Conservation (phyloP, 1,284 basidiomycete species). For the Fomes fomentarius region DNA sequence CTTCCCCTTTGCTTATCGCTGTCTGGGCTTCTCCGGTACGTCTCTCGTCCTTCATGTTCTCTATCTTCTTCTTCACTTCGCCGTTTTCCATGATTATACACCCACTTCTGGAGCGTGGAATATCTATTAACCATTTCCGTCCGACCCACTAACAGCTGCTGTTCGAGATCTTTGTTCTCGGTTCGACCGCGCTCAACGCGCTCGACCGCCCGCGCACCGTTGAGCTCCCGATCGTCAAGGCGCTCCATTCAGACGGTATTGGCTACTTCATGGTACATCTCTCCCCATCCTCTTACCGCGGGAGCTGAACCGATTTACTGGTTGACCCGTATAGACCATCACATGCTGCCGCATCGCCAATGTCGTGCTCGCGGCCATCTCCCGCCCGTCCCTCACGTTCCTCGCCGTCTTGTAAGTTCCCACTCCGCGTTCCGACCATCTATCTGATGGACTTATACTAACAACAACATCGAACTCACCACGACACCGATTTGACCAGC, state of each 20-base stretch:
- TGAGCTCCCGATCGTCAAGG: conserved; percentile 28
- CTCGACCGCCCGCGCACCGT: conserved; percentile 33
- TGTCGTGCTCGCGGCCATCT: conserved; percentile 26
- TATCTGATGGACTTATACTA: no score
- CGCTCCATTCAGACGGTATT: conserved; percentile 35
- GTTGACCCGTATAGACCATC: conserved; percentile 22
- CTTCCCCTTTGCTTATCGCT: conserved; percentile 25
- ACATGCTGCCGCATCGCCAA: conserved; percentile 29
- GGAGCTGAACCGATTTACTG: background rate
- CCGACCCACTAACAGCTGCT: conserved; percentile 23
- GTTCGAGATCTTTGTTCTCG: conserved; percentile 33
- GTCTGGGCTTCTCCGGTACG: conserved; percentile 36
- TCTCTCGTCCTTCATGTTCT: background rate
- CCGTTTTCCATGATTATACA: background rate
- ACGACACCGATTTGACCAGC: conserved; percentile 16
- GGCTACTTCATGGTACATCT: conserved; percentile 31
- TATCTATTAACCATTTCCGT: no score
- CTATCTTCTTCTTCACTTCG: background rate
- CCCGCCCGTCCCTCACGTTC: conserved; percentile 27
- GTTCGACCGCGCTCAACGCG: conserved; percentile 33
- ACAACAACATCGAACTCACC: no score
- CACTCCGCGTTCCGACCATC: background rate
- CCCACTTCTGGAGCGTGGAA: no score
- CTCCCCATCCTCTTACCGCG: no score
- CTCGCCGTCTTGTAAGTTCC: conserved; percentile 32